phyloP scores from a whole-genome alignment of 345 rosid genomes.

The Viola odorata region DNA sequence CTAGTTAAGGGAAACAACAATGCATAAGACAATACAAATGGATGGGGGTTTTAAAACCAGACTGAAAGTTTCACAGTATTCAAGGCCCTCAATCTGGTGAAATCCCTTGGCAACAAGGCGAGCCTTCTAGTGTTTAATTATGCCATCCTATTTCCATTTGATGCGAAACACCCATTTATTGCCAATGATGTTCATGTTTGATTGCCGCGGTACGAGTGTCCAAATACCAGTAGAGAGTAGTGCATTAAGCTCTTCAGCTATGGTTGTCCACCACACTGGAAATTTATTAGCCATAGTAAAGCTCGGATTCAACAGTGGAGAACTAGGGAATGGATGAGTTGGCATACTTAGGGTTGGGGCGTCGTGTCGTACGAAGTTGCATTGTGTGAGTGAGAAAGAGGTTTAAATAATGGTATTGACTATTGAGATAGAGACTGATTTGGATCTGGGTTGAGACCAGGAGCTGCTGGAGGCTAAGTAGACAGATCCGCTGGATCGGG shows the following conservation, averaged over 20 bases:
- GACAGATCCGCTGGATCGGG: too few species aligned
- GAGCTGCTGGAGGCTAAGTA: too few species aligned
- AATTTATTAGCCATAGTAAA: not conserved
- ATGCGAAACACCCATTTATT: not conserved
- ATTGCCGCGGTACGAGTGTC: not conserved
- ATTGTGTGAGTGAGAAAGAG: too few species aligned
- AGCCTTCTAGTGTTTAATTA: not conserved
- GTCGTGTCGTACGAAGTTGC: not conserved
- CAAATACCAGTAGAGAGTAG: not conserved
- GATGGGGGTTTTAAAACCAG: not conserved
- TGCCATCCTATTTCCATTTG: not conserved
- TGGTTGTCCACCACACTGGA: not conserved
- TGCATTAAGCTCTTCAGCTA: not conserved
- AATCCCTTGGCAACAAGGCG: too few species aligned
- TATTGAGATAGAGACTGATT: too few species aligned
- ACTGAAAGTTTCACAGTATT: not conserved
- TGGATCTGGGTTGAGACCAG: too few species aligned
- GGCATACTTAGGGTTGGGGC: not conserved
- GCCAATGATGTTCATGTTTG: not conserved
- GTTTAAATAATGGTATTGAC: too few species aligned
- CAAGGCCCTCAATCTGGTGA: not conserved
- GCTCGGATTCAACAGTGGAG: not conserved
- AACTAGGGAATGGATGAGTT: not conserved
- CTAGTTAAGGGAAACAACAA: not conserved
- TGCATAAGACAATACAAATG: not conserved